Base-by-base conservation (phyloP, 352 stramenopile genomes). In the Pythium monospermum region DNA sequence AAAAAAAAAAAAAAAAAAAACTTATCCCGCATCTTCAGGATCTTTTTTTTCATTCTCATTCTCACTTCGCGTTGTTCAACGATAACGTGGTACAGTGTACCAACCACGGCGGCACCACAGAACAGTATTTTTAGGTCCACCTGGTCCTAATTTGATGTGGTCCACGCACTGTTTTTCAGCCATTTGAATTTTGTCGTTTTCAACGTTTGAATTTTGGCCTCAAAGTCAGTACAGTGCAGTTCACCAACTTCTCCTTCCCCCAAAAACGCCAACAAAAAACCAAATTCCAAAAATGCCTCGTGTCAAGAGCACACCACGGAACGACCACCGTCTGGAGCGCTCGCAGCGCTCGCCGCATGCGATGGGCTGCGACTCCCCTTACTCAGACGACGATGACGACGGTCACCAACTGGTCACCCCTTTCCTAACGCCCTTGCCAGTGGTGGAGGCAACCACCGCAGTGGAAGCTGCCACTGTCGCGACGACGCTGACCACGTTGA, bases 181-280 rank as follows among this genome's bases (percentile, higher is more conserved):
- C 42, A 41, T 39, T 53, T 59, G 47, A 38, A 59, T 53, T 47
- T 25, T 12, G 23, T 18, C 35, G 30, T 39, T 60, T 60, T 60
- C 53, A 60, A 60, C 53, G 43, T 53, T 60, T 49, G 35, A 60
- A 60, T 48, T 53, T 11, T 19, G 18, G n/a, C n/a, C n/a, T 32
- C 35, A 35, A 54, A 54, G 51, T 59, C 51, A 52, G 42, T 59
- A 59, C 26, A 15, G 26, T 26, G 7, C 35, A n/a, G 1, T 30
- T 18, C 25, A 22, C 25, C 13, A 26, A 15, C 35, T 15, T 32
- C 11, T 22, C 6, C n/a, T 19, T 32, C 25, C n/a, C 22, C 16
- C 22, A n/a, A 18, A 40, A 40, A 22, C 18, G 35, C 35, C 22
- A 15, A 15, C 18, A 22, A 40, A 15, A 40, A 40, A 6, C 6